Evolutionary conservation across 2,329 filamentous ascomycete genomes (phyloP), one percentile per base, ranked within the genome.

Genomic region (Scopulariopsis brevicaulis): DNA sequence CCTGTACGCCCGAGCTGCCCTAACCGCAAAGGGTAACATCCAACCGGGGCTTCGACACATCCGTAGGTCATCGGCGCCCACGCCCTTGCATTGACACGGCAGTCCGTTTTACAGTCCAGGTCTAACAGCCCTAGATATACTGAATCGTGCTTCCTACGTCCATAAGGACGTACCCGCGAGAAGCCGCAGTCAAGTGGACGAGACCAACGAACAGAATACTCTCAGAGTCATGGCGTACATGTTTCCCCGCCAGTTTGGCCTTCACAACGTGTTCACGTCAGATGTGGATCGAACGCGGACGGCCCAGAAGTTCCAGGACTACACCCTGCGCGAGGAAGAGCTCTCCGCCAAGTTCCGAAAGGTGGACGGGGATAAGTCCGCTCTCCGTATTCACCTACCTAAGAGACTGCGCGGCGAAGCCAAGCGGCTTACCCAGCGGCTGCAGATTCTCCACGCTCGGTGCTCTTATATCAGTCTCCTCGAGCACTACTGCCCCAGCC

Each of bases 231-330:
- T 96, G 81, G 94, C 93, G 76, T 93, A 97, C 70, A 85, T 99
- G 1, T 99, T 99, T 64, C 94, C 94, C 35, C 80, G 86, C 12
- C 92, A 97, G 66, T 97, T 96, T 66, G 83, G 83, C 15, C 74
- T 99, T 3, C 90, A 96, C 67, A 99, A 97, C 70, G 90, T 87
- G n/a, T 96, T 97, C 67, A 90, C 85, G 0, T 89, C 85, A 5
- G 72, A 75, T 3, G 78, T 87, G 18, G 80, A 94, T 67, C 68
- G 67, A 24, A 79, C 73, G 54, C 81, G 89, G 65, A 93, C 86
- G 0, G 75, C 82, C 0, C 87, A 93, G 64, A 81, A 80, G 28
- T 85, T 93, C 65, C 89, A 90, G 65, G 91, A 96, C 69, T 96
- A 96, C 67, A 92, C 87, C 0, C 69, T 90, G 12, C 85, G 93